Evolutionary conservation across 257 asterid species (phyloP), one percentile per base, ranked within the genome.

Genomic region (Osmanthus fragrans): DNA sequence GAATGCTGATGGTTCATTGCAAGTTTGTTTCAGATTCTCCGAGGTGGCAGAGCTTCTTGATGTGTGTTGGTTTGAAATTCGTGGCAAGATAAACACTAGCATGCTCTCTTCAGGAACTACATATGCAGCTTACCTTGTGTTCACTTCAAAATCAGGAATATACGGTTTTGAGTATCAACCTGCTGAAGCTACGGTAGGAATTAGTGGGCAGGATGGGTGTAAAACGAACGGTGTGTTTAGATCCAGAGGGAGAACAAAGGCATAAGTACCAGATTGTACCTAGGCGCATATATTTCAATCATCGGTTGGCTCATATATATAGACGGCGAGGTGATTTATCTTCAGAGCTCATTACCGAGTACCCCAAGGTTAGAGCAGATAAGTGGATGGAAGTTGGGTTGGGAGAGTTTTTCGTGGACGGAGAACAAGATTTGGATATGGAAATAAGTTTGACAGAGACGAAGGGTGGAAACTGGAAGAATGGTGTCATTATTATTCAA

Each of bases 351-450:
- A 78, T 74, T 33, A 71, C 71, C 0, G 85, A 77, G 77, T 49
- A 36, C 63, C 85, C 89, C 4, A 87, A 85, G 74, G 79, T 51
- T 85, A 90, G 98, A 74, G 80, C 36, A 3, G 97, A 92, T 71
- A 90, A 88, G 18, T 96, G 97, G 98, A 81, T 85, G 87, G 99
- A 96, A 76, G 89, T 88, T 10, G 90, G 87, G 75, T 76, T 96
- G 84, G 99, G 98, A n/a, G 96, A 92, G 78, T 82, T 76, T 30
- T 84, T 78, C 42, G 87, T 90, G 12, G 54, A 81, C 71, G 89
- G 78, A 21, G 91, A 82, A 0, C 68, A 88, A 72, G 92, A 82
- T 30, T 84, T 77, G 7, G 94, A 89, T 51, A 25, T 93, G 74
- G 91, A 88, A 74, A 78, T 88, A 72, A 82, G 83, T 76, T 72